Evolutionary conservation across 2,329 filamentous ascomycete species (phyloP), one percentile per base, ranked within the genome.

Genomic region (Lecanicillium sp.): DNA sequence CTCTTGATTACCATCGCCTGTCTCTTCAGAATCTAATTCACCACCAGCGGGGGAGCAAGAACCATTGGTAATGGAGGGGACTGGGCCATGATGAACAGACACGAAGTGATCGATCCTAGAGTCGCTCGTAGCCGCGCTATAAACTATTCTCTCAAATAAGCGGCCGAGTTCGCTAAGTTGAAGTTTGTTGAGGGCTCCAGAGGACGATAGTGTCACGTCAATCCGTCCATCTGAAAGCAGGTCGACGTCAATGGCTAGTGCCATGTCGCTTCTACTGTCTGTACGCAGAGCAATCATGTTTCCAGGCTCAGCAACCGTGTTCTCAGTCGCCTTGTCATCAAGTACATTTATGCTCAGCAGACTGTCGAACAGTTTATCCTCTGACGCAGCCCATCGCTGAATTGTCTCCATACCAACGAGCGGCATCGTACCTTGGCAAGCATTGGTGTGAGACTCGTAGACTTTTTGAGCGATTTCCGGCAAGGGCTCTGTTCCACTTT

Each of bases 281-380:
- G 38, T 39, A 3, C 35, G 41, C 22, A 46, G 38, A 27, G 47
- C 16, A 16, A 13, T 45, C 44, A 50, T 44, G 27, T 28, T 13
- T 3, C 41, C 41, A 3, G 36, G 29, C 3, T 3, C 9, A 22
- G 16, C 4, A 20, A 37, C 29, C 25, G 5, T 6, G 17, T 17
- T 15, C 11, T 16, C n/a, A 4, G 35, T 6, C 3, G 16, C 17
- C 8, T 34, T 43, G 12, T 28, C n/a, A 5, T n/a, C 7, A 4
- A 36, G 8, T 9, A 36, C 20, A 27, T 36, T 36, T 19, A 36
- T 36, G 12, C 41, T 52, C 12, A 52, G 42, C 13, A 52, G 44
- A 22, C 44, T 50, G 35, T 52, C 45, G 16, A 51, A 52, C 4
- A 52, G 39, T 35, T 45, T 50, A 11, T 47, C 46, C 17, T 51